These are phyloP conservation scores for Aspergillus sp. DNA, from an alignment of 2,329 filamentous ascomycete genomes.

Conservation along the genomic window DNA sequence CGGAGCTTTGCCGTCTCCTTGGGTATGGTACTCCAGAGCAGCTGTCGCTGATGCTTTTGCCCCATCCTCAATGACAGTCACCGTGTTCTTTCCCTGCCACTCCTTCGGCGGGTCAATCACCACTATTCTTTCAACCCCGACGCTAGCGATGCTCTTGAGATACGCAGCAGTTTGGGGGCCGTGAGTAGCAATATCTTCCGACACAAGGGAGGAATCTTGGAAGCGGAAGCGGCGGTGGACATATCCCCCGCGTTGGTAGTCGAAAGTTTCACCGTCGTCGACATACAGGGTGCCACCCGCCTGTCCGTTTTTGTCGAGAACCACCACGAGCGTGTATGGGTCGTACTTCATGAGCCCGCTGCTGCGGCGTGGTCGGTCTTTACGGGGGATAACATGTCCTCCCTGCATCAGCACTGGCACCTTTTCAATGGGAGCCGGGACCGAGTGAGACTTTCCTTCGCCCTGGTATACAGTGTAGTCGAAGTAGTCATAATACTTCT, in stretches of 20 bases:
- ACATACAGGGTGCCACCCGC: conserved; percentile 83
- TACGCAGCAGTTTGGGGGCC: conserved; percentile 69
- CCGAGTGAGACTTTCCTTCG: conserved; percentile 66
- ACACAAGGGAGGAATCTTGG: conserved; percentile 59
- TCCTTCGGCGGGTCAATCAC: conserved; percentile 73
- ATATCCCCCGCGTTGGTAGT: conserved; percentile 80
- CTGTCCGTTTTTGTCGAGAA: conserved; percentile 65
- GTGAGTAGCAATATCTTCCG: conserved; percentile 64
- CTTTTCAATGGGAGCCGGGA: conserved; percentile 78
- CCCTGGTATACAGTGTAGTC: conserved; percentile 75
- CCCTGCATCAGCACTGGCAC: conserved; percentile 90
- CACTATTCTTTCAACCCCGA: conserved; percentile 80
- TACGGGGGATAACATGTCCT: conserved; percentile 86
- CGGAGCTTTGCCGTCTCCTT: conserved; percentile 54
- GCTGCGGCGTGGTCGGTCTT: conserved; percentile 82
- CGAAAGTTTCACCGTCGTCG: conserved; percentile 92
- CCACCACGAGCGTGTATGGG: conserved; percentile 87
- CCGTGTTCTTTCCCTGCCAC: conserved; percentile 67
- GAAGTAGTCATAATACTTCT: conserved; percentile 95
- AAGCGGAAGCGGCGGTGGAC: conserved; percentile 82
- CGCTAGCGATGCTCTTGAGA: conserved; percentile 73
- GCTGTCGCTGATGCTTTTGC: conserved; percentile 46
- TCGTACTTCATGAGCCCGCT: conserved; percentile 89
- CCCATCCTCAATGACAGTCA: conserved; percentile 51
- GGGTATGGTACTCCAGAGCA: conserved; percentile 57